Percentiles rank a stretch among this genome's conserved stretches.
phyloP scores from a whole-genome alignment of 345 rosid genomes.

The Aquilaria sinensis region DNA sequence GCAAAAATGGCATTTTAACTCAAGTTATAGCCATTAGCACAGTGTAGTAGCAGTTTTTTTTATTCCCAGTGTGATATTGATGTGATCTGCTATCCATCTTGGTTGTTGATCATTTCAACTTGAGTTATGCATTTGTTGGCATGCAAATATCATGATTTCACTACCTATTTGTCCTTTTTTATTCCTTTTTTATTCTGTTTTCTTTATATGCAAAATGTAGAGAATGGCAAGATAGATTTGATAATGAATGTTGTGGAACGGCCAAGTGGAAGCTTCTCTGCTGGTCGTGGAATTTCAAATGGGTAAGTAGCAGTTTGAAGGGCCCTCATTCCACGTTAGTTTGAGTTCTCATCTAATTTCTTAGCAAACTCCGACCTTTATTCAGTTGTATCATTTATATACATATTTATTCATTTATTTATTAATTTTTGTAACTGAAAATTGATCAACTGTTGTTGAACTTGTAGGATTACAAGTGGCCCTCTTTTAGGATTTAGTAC shows the following conservation, averaged over 20 bases:
- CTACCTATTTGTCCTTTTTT: background rate
- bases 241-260: constrained; percentile 93
- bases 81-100: no score
- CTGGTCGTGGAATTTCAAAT: constrained; percentile 93
- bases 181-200: background rate
- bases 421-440: no score
- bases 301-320: constrained; percentile 45
- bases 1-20: no score
- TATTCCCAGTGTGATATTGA: no score
- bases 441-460: constrained; percentile 7
- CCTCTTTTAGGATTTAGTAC: constrained; percentile 87
- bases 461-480: constrained; percentile 85
- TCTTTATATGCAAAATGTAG: constrained; percentile 24
- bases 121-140: background rate
- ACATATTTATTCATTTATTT: no score
- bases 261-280: constrained; percentile 93
- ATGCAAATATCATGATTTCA: background rate
- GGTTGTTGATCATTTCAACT: no score
- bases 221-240: constrained; percentile 83
- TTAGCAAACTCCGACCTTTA: background rate
- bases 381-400: background rate
- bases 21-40: no score
- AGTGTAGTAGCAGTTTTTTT: no score
- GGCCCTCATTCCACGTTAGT: constrained; percentile 7
- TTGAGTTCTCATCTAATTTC: no score